A percentile compares a stretch with the other conserved stretches of the same genome.
phyloP scores from a whole-genome alignment of 768 basidiomycete species.

The Psilocybe cyanescens region DNA sequence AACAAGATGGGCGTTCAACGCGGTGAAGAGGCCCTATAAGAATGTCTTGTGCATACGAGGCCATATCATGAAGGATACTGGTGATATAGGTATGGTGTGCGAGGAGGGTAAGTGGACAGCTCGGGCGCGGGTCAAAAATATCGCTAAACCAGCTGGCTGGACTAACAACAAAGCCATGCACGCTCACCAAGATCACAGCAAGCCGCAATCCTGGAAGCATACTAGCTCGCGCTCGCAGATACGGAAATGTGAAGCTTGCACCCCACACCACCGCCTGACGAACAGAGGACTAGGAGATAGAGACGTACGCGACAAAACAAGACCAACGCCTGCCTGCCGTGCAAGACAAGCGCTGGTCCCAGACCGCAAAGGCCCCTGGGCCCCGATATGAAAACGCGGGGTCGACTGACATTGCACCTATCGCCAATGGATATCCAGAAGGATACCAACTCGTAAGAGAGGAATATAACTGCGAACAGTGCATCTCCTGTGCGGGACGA shows the following conservation, averaged over 20 bases:
- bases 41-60: neutral
- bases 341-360: neutral
- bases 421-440: neutral
- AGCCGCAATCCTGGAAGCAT: neutral
- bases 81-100: neutral
- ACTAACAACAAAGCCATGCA: neutral
- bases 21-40: neutral
- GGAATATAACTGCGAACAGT: neutral
- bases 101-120: neutral
- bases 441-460: neutral
- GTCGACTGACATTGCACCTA: neutral
- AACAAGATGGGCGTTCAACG: neutral
- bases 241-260: neutral
- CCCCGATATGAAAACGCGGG: neutral
- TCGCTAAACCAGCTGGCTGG: neutral
- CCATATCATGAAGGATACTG: neutral
- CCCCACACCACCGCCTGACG: neutral
- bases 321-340: neutral
- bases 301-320: neutral
- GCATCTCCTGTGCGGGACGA: neutral
- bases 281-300: neutral
- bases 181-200: neutral
- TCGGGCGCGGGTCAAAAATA: neutral
- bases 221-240: neutral
- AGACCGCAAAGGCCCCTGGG: neutral